Evolutionary conservation across 2,329 filamentous ascomycete genomes (phyloP), one percentile per base, ranked within the genome.

Genomic region (Chaetomiaceae sp.): DNA sequence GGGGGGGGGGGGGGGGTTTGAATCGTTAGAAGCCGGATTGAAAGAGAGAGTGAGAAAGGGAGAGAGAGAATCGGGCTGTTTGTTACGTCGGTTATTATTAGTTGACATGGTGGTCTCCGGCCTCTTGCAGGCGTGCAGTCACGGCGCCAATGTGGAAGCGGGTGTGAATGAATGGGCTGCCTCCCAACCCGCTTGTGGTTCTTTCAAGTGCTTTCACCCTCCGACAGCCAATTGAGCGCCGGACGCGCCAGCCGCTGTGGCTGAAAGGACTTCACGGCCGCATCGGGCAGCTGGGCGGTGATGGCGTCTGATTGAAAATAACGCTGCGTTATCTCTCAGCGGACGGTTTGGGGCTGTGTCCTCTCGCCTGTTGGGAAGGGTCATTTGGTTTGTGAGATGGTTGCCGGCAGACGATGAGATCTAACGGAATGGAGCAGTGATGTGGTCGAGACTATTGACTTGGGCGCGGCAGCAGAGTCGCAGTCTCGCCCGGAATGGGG

Each of bases 221-320:
- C 18, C n/a, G n/a, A 9, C 10, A 42, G 29, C 47, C 50, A 51
- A 56, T 52, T 11, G 27, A 21, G 25, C 11, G 32, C 27, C 29
- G 34, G 50, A 58, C 55, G 40, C 55, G 55, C 44, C 50, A 54
- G 53, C 54, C 29, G 20, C 20, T 58, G 53, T 56, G 58, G 55
- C 58, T 58, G 45, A 40, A 40, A 20, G 34, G 41, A 18, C 33
- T 37, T 33, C 40, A 45, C 34, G 30, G 6, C 47, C 42, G 21
- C 20, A 46, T 40, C 21, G 11, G 41, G 46, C 16, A 40, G 11
- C 23, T 23, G 25, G 25, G 25, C 5, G 25, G 25, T 27, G 25
- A 5, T n/a, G n/a, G n/a, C n/a, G n/a, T n/a, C n/a, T n/a, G n/a
- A n/a, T n/a, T n/a, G n/a, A n/a, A n/a, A n/a, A n/a, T n/a, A n/a